These are phyloP conservation scores for Vitis hybrid DNA, from an alignment of 177 flowering plant species.

Conservation along the genomic window DNA sequence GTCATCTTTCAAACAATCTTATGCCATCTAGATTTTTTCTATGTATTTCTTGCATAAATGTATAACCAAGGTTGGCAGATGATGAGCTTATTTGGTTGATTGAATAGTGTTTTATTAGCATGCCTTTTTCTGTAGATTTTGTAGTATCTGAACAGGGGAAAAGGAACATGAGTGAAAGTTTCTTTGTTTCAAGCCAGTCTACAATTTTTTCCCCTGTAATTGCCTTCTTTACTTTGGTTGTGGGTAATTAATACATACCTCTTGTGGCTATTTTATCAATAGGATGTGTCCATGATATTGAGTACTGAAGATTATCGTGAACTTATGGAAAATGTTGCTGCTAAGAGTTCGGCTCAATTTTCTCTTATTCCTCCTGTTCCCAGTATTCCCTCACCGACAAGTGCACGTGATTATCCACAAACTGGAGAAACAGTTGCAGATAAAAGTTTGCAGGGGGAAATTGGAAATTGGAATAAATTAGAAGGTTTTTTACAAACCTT, in stretches of 20 bases:
- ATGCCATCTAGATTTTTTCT: too few species aligned
- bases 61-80: too few species aligned
- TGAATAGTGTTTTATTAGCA: too few species aligned
- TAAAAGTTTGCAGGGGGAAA: constrained; percentile 22
- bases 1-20: too few species aligned
- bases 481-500: constrained; percentile 24
- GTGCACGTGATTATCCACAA: constrained; percentile 18
- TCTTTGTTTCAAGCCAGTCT: neutral
- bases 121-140: too few species aligned
- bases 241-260: neutral
- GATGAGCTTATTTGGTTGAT: too few species aligned
- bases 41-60: too few species aligned
- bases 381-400: constrained; percentile 24
- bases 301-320: constrained; percentile 82
- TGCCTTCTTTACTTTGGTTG: neutral
- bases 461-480: constrained; percentile 20
- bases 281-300: constrained; percentile 83
- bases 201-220: neutral
- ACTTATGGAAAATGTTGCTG: constrained; percentile 75
- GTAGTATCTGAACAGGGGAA: too few species aligned
- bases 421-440: constrained; percentile 24
- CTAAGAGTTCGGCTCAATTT: constrained; percentile 61
- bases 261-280: constrained; percentile 16
- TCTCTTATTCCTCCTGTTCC: constrained; percentile 69
- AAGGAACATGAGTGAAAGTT: too few species aligned